Conservation (phyloP, 768 basidiomycete species). For the Terana coerulea region DNA sequence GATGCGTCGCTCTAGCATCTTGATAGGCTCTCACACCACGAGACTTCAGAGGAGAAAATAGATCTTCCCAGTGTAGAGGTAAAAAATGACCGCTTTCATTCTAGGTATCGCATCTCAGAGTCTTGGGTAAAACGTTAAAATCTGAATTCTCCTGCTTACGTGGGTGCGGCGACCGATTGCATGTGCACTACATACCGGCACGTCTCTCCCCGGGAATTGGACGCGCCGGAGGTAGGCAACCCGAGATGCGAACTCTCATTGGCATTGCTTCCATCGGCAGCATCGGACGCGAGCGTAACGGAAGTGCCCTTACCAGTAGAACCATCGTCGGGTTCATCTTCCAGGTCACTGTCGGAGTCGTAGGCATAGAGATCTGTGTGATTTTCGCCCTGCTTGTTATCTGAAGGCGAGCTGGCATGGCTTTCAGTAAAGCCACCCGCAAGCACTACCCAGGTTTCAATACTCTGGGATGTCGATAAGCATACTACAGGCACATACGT, state of each 20-base stretch:
- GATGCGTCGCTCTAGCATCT: not conserved
- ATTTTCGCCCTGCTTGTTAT: too few species aligned
- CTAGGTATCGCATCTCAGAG: not conserved
- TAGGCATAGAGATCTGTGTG: slow-evolving; percentile 1
- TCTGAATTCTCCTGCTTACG: not conserved
- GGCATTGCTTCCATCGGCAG: too few species aligned
- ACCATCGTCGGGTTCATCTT: slow-evolving; percentile 1
- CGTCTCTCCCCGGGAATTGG: too few species aligned
- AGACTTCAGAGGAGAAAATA: slow-evolving; percentile 7
- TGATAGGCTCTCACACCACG: not conserved
- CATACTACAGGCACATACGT: not conserved
- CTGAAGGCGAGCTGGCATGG: not conserved
- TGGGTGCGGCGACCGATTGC: not conserved
- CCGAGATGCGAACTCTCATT: too few species aligned
- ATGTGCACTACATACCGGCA: not conserved
- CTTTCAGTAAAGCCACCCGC: not conserved
- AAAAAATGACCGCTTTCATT: slow-evolving; percentile 6
- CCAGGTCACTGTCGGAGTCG: slow-evolving; percentile 9
- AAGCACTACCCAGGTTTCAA: not conserved
- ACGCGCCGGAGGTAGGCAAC: too few species aligned
- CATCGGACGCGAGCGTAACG: not conserved
- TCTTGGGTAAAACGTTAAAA: not conserved
- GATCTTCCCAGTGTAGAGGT: slow-evolving; percentile 5
- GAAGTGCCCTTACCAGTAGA: not conserved
- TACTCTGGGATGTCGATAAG: not conserved